Base-by-base conservation (phyloP, 129 eudicot species). In the Flaveria ramosissima region DNA sequence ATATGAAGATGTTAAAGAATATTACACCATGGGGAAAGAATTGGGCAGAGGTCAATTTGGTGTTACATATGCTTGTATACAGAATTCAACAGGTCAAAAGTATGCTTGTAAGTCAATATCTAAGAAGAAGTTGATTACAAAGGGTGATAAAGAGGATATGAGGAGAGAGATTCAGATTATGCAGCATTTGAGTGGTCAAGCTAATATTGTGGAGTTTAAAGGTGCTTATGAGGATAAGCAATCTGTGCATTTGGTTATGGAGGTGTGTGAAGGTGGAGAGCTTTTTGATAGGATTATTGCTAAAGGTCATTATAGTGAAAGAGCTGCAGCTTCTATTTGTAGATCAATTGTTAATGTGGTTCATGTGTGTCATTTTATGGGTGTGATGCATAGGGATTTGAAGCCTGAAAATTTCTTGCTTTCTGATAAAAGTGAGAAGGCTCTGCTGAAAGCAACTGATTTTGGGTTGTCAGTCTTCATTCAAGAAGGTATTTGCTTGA, bases 121-220 rank as follows among this genome's bases (percentile, higher is more conserved):
- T 10, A 93, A 93, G 63, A 90, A 81, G 91, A 93, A 93, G 81
- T 85, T 93, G 69, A 89, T 88, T 16, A 90, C 94, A 1, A 90
- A 76, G 68, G 74, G 87, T 17, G 98, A 93, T 75, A 93, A 88
- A 73, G 96, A 93, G 66, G 98, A 93, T 71, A 90, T 93, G 98
- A 85, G 83, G 68, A 88, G 98, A 13, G 98, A 93, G 84, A 79
- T 93, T 74, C 96, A 90, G 69, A 83, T 93, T 7, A 93, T 93
- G 98, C 98, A 93, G 80, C 98, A 93, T 83, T 81, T 93, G 74
- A 93, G 98, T 83, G 97, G 98, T 43, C 98, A 93, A 63, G 73
- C 92, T 8, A 90, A 88, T 77, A 85, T 92, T 78, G 98, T 90
- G 1, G 98, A 90, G 68, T 92, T 92, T 64, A 90, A 85, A 77